These are phyloP conservation scores for Athelia psychrophila DNA, from an alignment of 1,284 basidiomycete genomes.

Conservation along the genomic window DNA sequence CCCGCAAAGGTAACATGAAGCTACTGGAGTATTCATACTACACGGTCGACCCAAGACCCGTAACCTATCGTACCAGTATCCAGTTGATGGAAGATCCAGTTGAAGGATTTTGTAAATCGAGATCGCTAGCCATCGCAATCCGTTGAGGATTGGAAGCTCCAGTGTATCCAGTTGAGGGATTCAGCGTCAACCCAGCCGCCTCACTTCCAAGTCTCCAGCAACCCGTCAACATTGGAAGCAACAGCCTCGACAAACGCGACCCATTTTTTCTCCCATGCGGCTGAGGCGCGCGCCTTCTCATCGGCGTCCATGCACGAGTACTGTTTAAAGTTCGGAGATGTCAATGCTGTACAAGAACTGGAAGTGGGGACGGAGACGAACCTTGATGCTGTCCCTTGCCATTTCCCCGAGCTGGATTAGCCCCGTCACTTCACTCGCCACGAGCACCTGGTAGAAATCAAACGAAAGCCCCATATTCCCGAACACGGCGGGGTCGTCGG, in stretches of 20 bases:
- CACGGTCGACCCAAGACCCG: too few relatives aligned
- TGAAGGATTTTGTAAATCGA: too few relatives aligned
- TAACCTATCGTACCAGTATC: too few relatives aligned
- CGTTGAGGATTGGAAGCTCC: too few relatives aligned
- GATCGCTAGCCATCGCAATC: too few relatives aligned
- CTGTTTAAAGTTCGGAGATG: conserved; percentile 28
- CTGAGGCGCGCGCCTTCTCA: conserved; percentile 45
- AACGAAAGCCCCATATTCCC: conserved; percentile 74
- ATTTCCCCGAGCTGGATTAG: conserved; percentile 56
- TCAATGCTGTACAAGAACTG: neutral
- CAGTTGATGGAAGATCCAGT: too few relatives aligned
- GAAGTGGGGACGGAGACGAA: conserved; percentile 20
- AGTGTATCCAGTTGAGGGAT: too few relatives aligned
- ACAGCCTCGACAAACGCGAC: conserved; percentile 45
- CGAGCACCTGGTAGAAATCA: conserved; percentile 69
- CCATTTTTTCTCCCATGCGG: conserved; percentile 55
- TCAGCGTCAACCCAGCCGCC: too few relatives aligned
- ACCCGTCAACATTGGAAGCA: neutral
- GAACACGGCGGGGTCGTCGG: conserved; percentile 76
- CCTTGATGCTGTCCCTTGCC: conserved; percentile 64
- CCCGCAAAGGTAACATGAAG: too few relatives aligned
- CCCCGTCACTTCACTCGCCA: conserved; percentile 62
- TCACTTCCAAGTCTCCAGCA: too few relatives aligned
- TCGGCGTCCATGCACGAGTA: conserved; percentile 46
- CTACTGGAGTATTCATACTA: too few relatives aligned